Base-by-base conservation (phyloP, 2,329 filamentous ascomycete species). In the Alternaria sp. region DNA sequence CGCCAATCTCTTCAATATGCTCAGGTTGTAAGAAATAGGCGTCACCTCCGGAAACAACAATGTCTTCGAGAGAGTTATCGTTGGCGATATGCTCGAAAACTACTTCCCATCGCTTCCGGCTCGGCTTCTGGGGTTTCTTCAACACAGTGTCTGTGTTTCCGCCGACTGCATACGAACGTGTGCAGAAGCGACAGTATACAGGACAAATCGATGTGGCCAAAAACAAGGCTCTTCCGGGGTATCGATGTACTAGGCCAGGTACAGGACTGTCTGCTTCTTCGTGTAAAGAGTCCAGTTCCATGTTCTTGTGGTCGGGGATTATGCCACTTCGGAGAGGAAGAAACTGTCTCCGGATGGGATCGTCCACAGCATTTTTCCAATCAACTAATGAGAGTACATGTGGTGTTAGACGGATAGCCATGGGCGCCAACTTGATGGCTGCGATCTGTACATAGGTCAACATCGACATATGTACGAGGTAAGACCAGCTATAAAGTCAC, bases 21-120 rank as follows among this genome's bases (percentile, higher is more conserved):
- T 86, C 78, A 0, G 85, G 83, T 18, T 80, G 74, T 3, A 90
- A 80, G 57, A 86, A 87, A 71, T 85, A 90, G 0, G 85, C 81
- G 73, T 90, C 88, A 10, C 87, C 87, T 0, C 88, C 87, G 0
- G 87, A 90, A 9, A 90, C 81, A 1, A 89, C 87, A 36, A 90
- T 84, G 67, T 90, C 87, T 34, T 84, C 80, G 6, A 90, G 76
- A 66, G 73, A 1, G 81, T 81, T 14, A 78, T 84, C 45, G 7
- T 74, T 75, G 66, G 83, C 83, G 49, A 90, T 87, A 71, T 90
- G 86, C 3, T 81, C 72, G 56, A 89, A 85, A n/a, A 84, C 82
- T 2, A 78, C 71, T n/a, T 88, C 81, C 84, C 87, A 88, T n/a
- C 84, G 80, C 52, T 83, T 87, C 14, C 68, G 66, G 32, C 65